These are phyloP conservation scores for Melaleuca alternifolia DNA, from an alignment of 345 rosid species.

Conservation along the genomic window DNA sequence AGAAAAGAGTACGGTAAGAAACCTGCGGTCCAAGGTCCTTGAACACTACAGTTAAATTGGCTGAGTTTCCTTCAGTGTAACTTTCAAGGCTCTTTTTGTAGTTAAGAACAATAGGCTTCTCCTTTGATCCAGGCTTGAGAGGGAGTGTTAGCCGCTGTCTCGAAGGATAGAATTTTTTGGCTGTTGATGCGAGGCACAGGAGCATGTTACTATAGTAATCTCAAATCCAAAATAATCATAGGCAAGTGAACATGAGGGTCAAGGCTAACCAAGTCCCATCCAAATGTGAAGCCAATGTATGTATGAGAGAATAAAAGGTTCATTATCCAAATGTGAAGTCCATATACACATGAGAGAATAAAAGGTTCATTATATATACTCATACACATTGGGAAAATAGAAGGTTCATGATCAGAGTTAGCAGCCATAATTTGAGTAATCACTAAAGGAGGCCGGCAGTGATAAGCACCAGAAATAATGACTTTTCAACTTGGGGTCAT, in stretches of 20 bases:
- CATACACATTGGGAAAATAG: not conserved
- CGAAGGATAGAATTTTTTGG: constrained; percentile 83
- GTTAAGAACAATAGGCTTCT: constrained; percentile 54
- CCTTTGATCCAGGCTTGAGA: constrained; percentile 61
- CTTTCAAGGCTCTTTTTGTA: constrained; percentile 64
- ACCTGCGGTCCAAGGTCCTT: constrained; percentile 97
- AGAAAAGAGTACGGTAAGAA: constrained; percentile 89
- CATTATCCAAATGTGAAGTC: not conserved
- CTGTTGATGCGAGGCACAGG: constrained; percentile 27
- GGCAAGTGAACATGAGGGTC: not conserved
- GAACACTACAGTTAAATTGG: constrained; percentile 55
- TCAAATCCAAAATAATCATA: not conserved
- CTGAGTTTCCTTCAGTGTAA: constrained; percentile 53
- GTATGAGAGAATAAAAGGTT: not conserved
- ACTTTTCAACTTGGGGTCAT: not conserved
- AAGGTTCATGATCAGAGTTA: not conserved
- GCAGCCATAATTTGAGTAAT: not conserved
- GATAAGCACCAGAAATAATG: not conserved
- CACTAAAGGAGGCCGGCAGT: not conserved
- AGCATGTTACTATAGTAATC: not conserved
- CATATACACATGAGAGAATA: not conserved
- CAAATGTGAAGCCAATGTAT: not conserved
- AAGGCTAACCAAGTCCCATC: not conserved
- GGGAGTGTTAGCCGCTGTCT: constrained; percentile 96
- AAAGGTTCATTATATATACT: not conserved